Percentiles rank a stretch among this genome's conserved stretches.
phyloP scores from a whole-genome alignment of 257 asterid genomes.

The Anisodus acutangulus region DNA sequence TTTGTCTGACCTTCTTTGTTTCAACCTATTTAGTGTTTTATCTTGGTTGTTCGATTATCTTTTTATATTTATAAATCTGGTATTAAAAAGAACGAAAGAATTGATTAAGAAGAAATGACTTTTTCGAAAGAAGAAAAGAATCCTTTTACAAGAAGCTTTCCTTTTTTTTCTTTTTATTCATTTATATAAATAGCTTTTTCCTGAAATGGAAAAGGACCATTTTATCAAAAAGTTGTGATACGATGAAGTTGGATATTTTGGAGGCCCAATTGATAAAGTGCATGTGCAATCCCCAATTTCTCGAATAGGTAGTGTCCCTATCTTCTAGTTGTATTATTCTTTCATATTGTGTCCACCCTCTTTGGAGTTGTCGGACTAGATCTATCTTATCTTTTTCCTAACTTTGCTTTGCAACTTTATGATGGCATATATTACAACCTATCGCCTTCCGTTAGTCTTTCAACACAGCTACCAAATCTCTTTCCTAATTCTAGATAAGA shows the following conservation, averaged over 20 bases:
- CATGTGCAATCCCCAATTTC: background rate
- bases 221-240: background rate
- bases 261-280: constrained; percentile 3
- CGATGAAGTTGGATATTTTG: background rate
- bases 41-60: too few relatives aligned
- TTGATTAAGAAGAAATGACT: too few relatives aligned
- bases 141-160: too few relatives aligned
- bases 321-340: background rate
- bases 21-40: too few relatives aligned
- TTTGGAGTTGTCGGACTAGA: background rate
- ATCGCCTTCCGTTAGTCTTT: background rate
- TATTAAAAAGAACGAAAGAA: too few relatives aligned
- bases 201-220: too few relatives aligned
- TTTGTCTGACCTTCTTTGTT: too few relatives aligned
- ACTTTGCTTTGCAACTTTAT: background rate
- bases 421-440: background rate
- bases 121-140: too few relatives aligned
- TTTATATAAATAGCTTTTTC: too few relatives aligned
- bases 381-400: background rate
- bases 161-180: too few relatives aligned
- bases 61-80: too few relatives aligned
- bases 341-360: background rate
- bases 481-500: background rate
- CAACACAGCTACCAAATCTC: constrained; percentile 8
- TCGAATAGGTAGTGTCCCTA: background rate